These are phyloP conservation scores for Metarhizium anisopliae DNA, from an alignment of 2,329 filamentous ascomycete genomes.

Conservation along the genomic window DNA sequence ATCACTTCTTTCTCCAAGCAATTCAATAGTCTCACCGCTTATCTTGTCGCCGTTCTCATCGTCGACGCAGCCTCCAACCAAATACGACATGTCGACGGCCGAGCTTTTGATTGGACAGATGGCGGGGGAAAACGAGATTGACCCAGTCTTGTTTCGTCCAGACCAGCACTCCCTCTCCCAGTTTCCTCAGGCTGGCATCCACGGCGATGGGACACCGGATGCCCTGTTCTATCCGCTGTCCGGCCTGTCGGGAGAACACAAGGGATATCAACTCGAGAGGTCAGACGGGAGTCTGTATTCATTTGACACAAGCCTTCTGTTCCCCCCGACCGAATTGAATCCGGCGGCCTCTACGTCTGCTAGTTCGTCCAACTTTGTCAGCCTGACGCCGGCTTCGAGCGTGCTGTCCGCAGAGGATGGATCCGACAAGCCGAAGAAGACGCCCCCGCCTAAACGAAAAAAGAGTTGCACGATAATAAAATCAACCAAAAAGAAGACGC, in stretches of 20 bases:
- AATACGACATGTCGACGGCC: not conserved
- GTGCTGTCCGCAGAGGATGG: not conserved
- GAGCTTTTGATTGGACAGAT: not conserved
- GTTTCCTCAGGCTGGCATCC: not conserved
- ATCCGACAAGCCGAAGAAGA: not conserved
- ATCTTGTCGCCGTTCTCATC: not conserved
- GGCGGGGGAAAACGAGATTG: not conserved
- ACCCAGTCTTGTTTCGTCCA: conserved; percentile 24
- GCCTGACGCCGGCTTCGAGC: not conserved
- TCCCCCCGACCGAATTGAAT: not conserved
- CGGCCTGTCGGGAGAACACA: not conserved
- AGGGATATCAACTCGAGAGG: not conserved
- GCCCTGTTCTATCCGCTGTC: not conserved
- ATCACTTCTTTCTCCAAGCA: not conserved
- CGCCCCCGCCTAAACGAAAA: not conserved
- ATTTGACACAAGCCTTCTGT: not conserved
- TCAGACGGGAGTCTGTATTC: not conserved
- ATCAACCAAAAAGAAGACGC: not conserved
- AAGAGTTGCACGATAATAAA: not conserved
- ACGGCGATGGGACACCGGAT: not conserved
- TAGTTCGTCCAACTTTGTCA: not conserved
- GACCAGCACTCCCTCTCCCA: not conserved
- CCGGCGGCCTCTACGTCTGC: not conserved
- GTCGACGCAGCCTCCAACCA: not conserved
- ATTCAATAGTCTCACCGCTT: not conserved